Evolutionary conservation across 257 asterid genomes (phyloP).

Genomic region (Asclepias syriaca): DNA sequence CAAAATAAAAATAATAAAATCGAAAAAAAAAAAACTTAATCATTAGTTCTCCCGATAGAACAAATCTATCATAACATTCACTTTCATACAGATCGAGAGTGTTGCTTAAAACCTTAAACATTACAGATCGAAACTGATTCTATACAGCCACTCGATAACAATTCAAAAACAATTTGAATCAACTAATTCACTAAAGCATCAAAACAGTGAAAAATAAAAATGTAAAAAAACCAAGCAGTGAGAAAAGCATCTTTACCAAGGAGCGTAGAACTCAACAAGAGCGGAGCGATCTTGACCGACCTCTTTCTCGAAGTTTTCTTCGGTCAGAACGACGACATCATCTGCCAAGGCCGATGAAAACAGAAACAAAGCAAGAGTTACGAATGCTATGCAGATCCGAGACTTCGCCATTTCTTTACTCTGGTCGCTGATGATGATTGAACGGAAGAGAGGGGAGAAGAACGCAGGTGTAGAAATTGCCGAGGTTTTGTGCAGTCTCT

Average conservation of each 20-base stretch:
- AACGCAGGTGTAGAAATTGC: background rate
- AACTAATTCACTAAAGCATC: background rate
- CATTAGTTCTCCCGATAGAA: background rate
- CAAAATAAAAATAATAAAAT: background rate
- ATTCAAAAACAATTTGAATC: background rate
- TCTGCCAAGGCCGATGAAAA: conserved; percentile 49
- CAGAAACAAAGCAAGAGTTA: conserved; percentile 31
- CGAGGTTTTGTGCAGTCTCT: background rate
- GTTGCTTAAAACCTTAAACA: background rate
- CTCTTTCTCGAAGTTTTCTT: conserved; percentile 75
- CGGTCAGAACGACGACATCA: conserved; percentile 75
- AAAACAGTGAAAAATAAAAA: background rate
- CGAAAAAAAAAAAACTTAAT: background rate
- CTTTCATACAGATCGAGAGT: background rate
- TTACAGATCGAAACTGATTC: conserved; percentile 1
- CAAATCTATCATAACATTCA: background rate
- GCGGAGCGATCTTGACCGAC: conserved; percentile 90
- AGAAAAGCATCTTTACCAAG: conserved; percentile 40
- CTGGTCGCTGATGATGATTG: too few species aligned
- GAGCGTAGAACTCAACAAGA: conserved; percentile 91
- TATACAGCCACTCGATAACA: background rate
- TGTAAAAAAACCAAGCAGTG: background rate
- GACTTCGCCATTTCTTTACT: conserved; percentile 38
- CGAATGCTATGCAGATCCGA: conserved; percentile 32
- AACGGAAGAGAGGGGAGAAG: too few species aligned